A percentile compares a stretch with the other conserved stretches of the same genome.
Evolutionary conservation across 2,329 filamentous ascomycete genomes (phyloP).

Genomic region (Graphiopsis chlorocephala): DNA sequence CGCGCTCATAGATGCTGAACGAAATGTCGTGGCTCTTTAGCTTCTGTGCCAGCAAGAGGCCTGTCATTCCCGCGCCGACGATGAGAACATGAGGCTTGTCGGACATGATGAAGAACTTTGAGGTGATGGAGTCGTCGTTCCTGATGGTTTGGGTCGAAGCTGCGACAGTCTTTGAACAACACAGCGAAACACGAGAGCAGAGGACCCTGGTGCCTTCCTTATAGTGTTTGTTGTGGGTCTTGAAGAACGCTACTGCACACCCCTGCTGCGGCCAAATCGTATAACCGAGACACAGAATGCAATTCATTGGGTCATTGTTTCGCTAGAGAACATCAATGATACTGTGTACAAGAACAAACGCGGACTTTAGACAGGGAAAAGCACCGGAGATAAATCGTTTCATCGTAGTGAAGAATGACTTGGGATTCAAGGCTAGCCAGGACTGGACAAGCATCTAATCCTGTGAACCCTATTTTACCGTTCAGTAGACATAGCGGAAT

Average conservation of each 20-base stretch:
- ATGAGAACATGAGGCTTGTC: constrained; percentile 19
- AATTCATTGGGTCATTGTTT: background rate
- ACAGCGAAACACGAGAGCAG: background rate
- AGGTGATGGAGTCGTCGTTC: background rate
- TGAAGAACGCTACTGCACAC: background rate
- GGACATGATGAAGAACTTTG: background rate
- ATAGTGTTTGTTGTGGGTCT: background rate
- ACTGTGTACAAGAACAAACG: background rate
- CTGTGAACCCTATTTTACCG: background rate
- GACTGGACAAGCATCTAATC: background rate
- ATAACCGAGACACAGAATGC: background rate
- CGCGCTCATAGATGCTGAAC: constrained; percentile 22
- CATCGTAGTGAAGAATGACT: background rate
- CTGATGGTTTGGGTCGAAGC: background rate
- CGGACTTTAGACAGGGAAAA: background rate
- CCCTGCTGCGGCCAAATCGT: background rate
- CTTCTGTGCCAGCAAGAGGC: constrained; percentile 21
- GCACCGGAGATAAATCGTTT: background rate
- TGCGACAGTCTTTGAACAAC: background rate
- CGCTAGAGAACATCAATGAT: background rate
- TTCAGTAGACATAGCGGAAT: background rate
- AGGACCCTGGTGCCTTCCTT: background rate
- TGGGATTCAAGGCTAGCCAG: background rate
- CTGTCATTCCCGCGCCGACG: constrained; percentile 23
- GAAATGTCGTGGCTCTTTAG: constrained; percentile 19